Base-by-base conservation (phyloP, 1,284 basidiomycete species). In the Neonothopanus nambi region DNA sequence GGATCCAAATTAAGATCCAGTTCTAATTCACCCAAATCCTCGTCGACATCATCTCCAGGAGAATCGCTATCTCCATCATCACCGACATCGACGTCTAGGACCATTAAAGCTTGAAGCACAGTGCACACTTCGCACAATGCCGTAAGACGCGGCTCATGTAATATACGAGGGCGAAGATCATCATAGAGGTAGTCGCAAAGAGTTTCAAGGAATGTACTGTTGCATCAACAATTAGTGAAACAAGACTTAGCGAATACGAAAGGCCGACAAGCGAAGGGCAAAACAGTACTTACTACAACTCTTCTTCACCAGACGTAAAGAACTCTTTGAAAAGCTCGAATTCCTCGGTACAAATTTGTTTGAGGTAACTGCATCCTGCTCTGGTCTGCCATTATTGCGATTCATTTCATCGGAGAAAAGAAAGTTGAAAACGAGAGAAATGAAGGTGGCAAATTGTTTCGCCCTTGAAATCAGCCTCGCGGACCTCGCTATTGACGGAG, bases 101-200 rank as follows among this genome's bases (percentile, higher is more conserved):
- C 90, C 91, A 97, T 96, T 39, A 97, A 77, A 0, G 93, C 94
- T 68, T 95, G 91, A 1, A 97, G 76, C 18, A 97, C 92, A 0
- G 92, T 96, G 74, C 94, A 97, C 26, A 97, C 90, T 69, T 95
- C 91, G 64, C 93, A 95, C 1, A 98, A 82, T 0, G 87, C 85
- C 1, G 87, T 87, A 43, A 98, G 81, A 5, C 87, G 84, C 0
- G 87, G 86, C 66, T 97, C 95, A 63, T 97, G 94, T 1, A 97
- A 79, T 60, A 97, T 96, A 5, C 93, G 85, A 4, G 95, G 95
- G 1, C 95, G 87, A 3, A 97, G 82, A 61, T 95, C 91, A 68
- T 97, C 95, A 65, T 95, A 96, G 21, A 97, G 82, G 62, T 93
- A 84, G 70, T 97, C 95, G 63, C 93, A 97, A 0, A 98, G 78